Conservation (phyloP, 345 rosid genomes). For the Euphorbia peplus region DNA sequence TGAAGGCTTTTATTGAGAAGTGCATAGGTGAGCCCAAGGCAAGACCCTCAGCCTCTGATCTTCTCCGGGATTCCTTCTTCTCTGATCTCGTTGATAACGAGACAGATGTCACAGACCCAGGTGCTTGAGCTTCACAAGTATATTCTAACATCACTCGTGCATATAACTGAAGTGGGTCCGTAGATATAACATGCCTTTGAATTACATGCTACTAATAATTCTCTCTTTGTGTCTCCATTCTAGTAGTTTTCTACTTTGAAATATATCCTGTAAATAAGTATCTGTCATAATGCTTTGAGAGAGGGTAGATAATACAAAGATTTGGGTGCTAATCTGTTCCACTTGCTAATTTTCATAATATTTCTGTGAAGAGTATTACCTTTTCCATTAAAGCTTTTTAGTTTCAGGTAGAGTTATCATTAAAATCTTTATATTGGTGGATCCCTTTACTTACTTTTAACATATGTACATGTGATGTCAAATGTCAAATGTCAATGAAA, state of each 20-base stretch:
- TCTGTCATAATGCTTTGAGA: background rate
- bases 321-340: background rate
- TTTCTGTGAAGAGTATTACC: background rate
- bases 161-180: background rate
- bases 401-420: background rate
- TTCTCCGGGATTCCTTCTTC: constrained; percentile 62
- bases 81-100: constrained; percentile 34
- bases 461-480: no score
- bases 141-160: constrained; percentile 3
- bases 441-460: no score
- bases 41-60: constrained; percentile 64
- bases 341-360: background rate
- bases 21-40: constrained; percentile 58
- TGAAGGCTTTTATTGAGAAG: constrained; percentile 58
- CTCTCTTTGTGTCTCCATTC: background rate
- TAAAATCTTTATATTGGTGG: no score
- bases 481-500: no score
- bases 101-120: constrained; percentile 16
- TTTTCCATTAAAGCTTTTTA: background rate
- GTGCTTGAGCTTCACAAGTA: constrained; percentile 19
- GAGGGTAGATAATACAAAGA: background rate
- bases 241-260: background rate
- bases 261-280: constrained; percentile 10
- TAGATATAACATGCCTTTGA: background rate
- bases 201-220: background rate